Conservation (phyloP, 352 stramenopile genomes). For the Pythium apleroticum region DNA sequence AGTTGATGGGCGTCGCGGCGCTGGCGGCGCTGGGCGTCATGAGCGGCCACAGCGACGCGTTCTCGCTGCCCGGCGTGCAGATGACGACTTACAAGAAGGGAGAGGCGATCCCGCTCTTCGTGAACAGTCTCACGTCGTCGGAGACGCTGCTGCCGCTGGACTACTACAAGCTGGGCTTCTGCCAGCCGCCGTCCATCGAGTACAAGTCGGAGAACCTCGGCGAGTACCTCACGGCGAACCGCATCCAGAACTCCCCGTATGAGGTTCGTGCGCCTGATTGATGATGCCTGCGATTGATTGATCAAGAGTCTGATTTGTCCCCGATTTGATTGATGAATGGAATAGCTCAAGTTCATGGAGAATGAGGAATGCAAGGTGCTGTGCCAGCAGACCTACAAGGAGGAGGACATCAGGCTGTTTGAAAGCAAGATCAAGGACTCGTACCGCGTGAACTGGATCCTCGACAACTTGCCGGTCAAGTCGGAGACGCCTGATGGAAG, state of each 20-base stretch:
- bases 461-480: conserved; percentile 97
- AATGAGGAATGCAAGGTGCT: conserved; percentile 68
- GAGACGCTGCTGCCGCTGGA: conserved; percentile 97
- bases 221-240: conserved; percentile 98
- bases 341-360: conserved; percentile 85
- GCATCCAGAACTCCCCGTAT: conserved; percentile 99
- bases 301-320: conserved; percentile 7
- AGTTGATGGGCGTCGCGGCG: conserved; percentile 29
- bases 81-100: conserved; percentile 88
- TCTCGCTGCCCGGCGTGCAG: conserved; percentile 84
- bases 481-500: conserved; percentile 64
- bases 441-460: conserved; percentile 99
- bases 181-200: conserved; percentile 90
- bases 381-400: conserved; percentile 89
- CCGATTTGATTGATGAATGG: conserved; percentile 17
- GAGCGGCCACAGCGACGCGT: conserved; percentile 29
- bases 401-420: conserved; percentile 90
- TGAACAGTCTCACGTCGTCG: conserved; percentile 94
- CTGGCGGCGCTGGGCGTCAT: conserved; percentile 27
- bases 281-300: conserved; percentile 22
- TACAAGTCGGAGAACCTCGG: conserved; percentile 99
- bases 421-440: conserved; percentile 94
- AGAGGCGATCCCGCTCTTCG: conserved; percentile 88
- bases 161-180: conserved; percentile 98
- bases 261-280: conserved; percentile 32